phyloP scores from a whole-genome alignment of 106 monocot genomes.

The Dioscorea zingiberensis region DNA sequence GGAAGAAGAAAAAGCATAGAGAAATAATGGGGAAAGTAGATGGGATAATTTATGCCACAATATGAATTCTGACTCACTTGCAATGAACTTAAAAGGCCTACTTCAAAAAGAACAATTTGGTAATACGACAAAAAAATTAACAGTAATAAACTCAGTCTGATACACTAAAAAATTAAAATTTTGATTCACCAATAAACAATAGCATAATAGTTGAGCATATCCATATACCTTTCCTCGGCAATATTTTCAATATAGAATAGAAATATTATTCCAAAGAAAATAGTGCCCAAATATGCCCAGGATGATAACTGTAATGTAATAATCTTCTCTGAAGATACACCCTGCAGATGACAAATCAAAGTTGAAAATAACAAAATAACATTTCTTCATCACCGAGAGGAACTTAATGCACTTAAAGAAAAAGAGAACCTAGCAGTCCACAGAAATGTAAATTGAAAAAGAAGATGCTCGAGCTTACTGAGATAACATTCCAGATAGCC shows the following conservation, averaged over 20 bases:
- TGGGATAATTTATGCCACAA: too few species aligned
- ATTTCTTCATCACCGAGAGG: neutral
- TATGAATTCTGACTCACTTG: too few species aligned
- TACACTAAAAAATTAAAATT: too few species aligned
- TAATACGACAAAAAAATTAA: too few species aligned
- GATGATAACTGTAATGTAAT: constrained; percentile 60
- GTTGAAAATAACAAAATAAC: neutral
- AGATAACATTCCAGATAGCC: constrained; percentile 83
- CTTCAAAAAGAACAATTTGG: too few species aligned
- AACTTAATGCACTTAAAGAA: neutral
- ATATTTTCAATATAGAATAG: constrained; percentile 92
- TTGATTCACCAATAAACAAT: too few species aligned
- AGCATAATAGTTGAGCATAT: too few species aligned
- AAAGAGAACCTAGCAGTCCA: neutral
- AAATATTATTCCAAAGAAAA: constrained; percentile 85
- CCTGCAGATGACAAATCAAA: constrained; percentile 47
- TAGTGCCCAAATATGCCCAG: constrained; percentile 87
- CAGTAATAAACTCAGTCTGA: too few species aligned
- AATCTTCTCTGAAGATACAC: constrained; percentile 51
- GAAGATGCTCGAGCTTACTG: constrained; percentile 36
- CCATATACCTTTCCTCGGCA: constrained; percentile 82
- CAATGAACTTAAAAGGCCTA: too few species aligned
- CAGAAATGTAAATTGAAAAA: neutral
- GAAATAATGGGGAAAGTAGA: too few species aligned
- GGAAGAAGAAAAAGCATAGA: too few species aligned